Evolutionary conservation across 2,329 filamentous ascomycete genomes (phyloP).

Genomic region (Microcyclosporella mali): DNA sequence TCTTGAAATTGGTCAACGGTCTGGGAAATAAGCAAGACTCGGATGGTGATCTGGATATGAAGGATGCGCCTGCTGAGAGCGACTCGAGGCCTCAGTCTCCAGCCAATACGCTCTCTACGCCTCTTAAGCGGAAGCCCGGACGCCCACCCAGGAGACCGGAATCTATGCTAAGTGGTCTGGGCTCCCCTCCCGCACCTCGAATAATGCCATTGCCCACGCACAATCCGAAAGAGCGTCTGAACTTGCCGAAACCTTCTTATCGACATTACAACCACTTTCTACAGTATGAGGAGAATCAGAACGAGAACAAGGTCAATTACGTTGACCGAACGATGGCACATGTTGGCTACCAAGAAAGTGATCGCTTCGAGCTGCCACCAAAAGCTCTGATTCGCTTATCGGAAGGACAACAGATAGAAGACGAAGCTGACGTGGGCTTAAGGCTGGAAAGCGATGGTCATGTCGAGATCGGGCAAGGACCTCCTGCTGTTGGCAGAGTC

Average conservation of each 20-base stretch:
- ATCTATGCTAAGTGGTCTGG: conserved; percentile 55
- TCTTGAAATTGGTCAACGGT: conserved; percentile 28
- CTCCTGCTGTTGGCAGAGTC: conserved; percentile 62
- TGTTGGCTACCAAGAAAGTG: conserved; percentile 91
- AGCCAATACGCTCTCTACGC: conserved; percentile 13
- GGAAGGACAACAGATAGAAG: conserved; percentile 58
- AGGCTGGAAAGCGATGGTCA: conserved; percentile 51
- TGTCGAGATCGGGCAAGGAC: conserved; percentile 48
- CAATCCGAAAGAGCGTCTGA: conserved; percentile 72
- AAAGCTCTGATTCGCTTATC: conserved; percentile 60
- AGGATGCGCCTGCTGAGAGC: conserved; percentile 17
- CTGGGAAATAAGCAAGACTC: conserved; percentile 14
- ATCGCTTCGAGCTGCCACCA: conserved; percentile 75
- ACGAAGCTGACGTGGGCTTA: conserved; percentile 50
- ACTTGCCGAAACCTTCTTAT: conserved; percentile 69
- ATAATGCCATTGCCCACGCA: conserved; percentile 72
- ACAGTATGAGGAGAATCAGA: conserved; percentile 75
- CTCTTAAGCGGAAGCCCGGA: conserved; percentile 53
- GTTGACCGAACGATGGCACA: conserved; percentile 95
- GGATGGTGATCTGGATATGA: conserved; percentile 26
- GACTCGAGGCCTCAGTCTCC: conserved; percentile 3
- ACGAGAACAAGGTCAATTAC: conserved; percentile 73
- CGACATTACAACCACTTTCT: conserved; percentile 72
- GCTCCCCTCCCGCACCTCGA: conserved; percentile 55
- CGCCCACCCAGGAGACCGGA: conserved; percentile 59